Evolutionary conservation across 2,329 filamentous ascomycete species (phyloP), one percentile per base, ranked within the genome.

Genomic region (Nemania serpens): DNA sequence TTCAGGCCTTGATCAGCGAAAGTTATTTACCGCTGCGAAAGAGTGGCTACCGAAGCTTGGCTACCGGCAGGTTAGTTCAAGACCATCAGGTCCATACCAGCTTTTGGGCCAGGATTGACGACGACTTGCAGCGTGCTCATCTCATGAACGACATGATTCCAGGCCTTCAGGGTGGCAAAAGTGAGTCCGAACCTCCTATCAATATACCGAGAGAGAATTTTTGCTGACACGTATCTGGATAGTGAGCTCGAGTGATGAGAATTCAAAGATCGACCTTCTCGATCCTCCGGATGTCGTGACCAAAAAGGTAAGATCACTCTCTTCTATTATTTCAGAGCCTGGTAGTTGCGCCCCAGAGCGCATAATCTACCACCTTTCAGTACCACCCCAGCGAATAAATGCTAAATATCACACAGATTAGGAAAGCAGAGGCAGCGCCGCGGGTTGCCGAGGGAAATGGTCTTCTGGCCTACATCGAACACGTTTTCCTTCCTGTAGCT

Each of bases 121-220:
- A 61, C 42, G 10, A 17, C 34, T 33, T 13, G 41, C 49, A 75
- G 73, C 77, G 77, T 77, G 91, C 71, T 82, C 90, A 70, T 67
- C 87, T 93, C 58, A 89, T 93, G 82, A 93, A 93, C 76, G 87
- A 91, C 18, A 96, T 98, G 90, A 90, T 98, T 17, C 89, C 93
- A 0, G 94, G 95, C 41, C 80, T 98, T 11, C 81, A 84, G 66
- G 88, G 86, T 64, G 86, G 91, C 65, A 97, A 97, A 81, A 97
- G 63, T 65, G 39, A 63, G 61, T 52, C n/a, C 9, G 22, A 12
- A 5, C 25, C 4, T 11, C 20, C 20, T 46, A 17, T 25, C 15
- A 41, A 2, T 34, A n/a, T 4, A 9, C 17, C 1, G 12, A 36
- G 6, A 20, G 3, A 9, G 12, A 36, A 41, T 20, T 22, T 17